A percentile compares a stretch with the other conserved stretches of the same genome.
Evolutionary conservation across 345 rosid species (phyloP).

Genomic region (Anacardium occidentale): DNA sequence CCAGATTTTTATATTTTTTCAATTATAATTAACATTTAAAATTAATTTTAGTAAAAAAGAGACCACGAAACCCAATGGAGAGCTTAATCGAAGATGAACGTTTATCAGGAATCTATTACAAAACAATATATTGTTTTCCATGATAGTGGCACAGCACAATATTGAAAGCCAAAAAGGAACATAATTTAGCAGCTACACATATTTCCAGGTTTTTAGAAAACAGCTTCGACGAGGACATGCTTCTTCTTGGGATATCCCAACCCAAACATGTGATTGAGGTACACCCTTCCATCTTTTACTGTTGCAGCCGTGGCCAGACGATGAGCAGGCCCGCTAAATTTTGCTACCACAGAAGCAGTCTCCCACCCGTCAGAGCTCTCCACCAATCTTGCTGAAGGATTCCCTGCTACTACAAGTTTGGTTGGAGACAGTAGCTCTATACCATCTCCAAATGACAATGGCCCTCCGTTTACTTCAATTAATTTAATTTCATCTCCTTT

Average conservation of each 20-base stretch:
- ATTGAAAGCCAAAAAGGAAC: neutral
- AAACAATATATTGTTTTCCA: neutral
- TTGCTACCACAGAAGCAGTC: constrained; percentile 61
- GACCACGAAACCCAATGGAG: no score
- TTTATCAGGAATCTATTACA: no score
- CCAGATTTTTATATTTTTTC: no score
- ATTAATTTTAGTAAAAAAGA: no score
- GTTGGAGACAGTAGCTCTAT: constrained; percentile 62
- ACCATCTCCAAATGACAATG: constrained; percentile 71
- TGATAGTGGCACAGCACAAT: constrained; percentile 1
- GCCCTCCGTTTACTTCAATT: constrained; percentile 52
- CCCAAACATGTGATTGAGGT: constrained; percentile 70
- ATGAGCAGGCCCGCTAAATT: constrained; percentile 66
- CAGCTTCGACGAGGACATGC: constrained; percentile 81
- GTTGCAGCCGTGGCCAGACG: constrained; percentile 79
- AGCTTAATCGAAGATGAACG: neutral
- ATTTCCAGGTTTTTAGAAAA: constrained; percentile 33
- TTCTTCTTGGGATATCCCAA: constrained; percentile 80
- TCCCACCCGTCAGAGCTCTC: constrained; percentile 86
- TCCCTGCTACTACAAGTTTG: constrained; percentile 83
- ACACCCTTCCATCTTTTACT: constrained; percentile 76
- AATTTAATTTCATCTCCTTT: constrained; percentile 47
- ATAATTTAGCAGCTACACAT: neutral
- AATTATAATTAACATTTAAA: no score
- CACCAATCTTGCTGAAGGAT: constrained; percentile 61